Conservation (phyloP, 345 rosid genomes). For the Rhodamnia argentea region DNA sequence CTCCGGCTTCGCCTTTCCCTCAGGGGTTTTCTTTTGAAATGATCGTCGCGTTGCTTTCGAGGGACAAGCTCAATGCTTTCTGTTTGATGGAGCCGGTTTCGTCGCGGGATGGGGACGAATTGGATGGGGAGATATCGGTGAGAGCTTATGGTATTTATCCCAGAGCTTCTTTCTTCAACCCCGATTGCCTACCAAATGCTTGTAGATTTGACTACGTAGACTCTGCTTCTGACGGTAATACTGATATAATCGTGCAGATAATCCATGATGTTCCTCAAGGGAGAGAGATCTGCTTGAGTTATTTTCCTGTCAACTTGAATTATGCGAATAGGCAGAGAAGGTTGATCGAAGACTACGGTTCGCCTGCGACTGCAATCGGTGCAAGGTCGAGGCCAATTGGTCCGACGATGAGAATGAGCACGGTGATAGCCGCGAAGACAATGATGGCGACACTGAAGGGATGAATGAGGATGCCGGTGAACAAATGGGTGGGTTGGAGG, state of each 20-base stretch:
- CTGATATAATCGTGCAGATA: conserved; percentile 68
- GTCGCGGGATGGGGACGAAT: not conserved
- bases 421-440: conserved; percentile 18
- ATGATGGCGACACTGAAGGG: conserved; percentile 8
- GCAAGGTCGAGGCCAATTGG: conserved; percentile 88
- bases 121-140: conserved; percentile 38
- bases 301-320: conserved; percentile 74
- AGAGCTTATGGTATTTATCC: conserved; percentile 78
- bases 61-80: conserved; percentile 73
- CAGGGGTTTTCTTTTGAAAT: conserved; percentile 29
- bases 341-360: conserved; percentile 68
- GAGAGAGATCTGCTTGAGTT: conserved; percentile 85
- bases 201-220: conserved; percentile 85
- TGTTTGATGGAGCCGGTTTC: conserved; percentile 70
- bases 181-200: conserved; percentile 96
- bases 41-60: conserved; percentile 41
- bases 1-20: conserved; percentile 2
- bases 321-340: conserved; percentile 48
- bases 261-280: conserved; percentile 77
- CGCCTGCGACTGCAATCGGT: conserved; percentile 66
- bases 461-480: conserved; percentile 35
- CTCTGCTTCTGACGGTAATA: conserved; percentile 20
- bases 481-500: conserved; percentile 20
- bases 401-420: conserved; percentile 43
- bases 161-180: conserved; percentile 66